Evolutionary conservation across 768 basidiomycete genomes (phyloP), one percentile per base, ranked within the genome.

Genomic region (Tulasnella sp.): DNA sequence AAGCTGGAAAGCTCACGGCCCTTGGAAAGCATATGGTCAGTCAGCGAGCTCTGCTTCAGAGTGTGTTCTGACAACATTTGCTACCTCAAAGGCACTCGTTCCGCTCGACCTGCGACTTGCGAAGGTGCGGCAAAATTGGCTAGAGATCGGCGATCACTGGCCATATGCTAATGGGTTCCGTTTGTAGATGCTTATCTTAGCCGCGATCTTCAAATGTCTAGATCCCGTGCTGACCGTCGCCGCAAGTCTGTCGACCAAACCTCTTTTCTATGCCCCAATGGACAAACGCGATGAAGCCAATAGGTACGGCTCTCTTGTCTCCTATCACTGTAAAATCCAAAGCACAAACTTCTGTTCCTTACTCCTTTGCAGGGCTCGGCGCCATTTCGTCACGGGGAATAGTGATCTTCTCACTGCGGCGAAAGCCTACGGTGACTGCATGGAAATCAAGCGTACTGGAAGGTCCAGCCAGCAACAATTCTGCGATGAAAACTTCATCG

Each of bases 321-420:
- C 51, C 27, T 23, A n/a, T 19, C 32, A 44, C 44, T 49, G 1
- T 9, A 23, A 9, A 3, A 1, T 27, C 1, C 0, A 1, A 1
- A 19, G 47, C 34, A n/a, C 24, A n/a, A 27, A 38, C 17, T 38
- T 41, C 38, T 54, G 13, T 45, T 30, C 43, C 0, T 56, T 11
- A 10, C n/a, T n/a, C 23, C 32, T 56, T 38, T 5, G 15, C 67
- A 94, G 89, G 65, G 89, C 91, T 8, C 80, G 85, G 59, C 75
- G 75, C 51, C 77, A 76, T 19, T 95, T 96, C 64, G 73, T 79
- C 11, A 78, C 75, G 13, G 84, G 76, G 32, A 82, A 84, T 56
- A 93, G 90, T 62, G 94, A 97, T 68, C 76, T 96, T 1, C 73
- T 96, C 50, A 93, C 92, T 0, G 88, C 91, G 63, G 75, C 82